Evolutionary conservation across 345 rosid genomes (phyloP).

Genomic region (Raphanus raphanistrum): DNA sequence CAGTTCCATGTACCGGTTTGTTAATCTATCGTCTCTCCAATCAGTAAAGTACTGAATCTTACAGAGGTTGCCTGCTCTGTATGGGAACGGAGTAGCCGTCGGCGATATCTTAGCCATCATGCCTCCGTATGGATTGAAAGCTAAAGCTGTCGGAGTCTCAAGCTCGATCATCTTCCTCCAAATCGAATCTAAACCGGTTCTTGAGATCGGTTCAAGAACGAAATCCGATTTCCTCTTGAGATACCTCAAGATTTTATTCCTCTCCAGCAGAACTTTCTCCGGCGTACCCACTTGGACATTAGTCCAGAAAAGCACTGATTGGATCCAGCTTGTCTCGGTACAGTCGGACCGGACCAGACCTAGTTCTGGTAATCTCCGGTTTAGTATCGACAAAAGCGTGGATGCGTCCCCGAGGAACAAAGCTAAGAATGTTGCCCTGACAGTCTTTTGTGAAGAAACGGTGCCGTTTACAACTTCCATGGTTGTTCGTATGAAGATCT

Average conservation of each 20-base stretch:
- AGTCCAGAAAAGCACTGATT: constrained; percentile 46
- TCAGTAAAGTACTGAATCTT: constrained; percentile 48
- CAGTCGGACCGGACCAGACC: constrained; percentile 50
- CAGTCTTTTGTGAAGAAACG: constrained; percentile 32
- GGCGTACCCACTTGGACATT: constrained; percentile 23
- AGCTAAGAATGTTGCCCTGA: constrained; percentile 42
- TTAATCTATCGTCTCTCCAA: constrained; percentile 51
- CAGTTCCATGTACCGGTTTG: constrained; percentile 30
- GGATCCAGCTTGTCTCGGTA: constrained; percentile 60
- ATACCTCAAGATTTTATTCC: constrained; percentile 29
- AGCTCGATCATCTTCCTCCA: constrained; percentile 51
- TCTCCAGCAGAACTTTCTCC: constrained; percentile 37
- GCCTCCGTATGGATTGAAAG: constrained; percentile 63
- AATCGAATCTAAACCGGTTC: constrained; percentile 41
- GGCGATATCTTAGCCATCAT: constrained; percentile 48
- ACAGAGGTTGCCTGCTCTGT: constrained; percentile 56
- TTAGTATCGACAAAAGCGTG: constrained; percentile 43
- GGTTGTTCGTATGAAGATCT: constrained; percentile 44
- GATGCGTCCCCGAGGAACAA: constrained; percentile 51
- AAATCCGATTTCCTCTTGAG: constrained; percentile 64
- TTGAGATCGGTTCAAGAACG: constrained; percentile 50
- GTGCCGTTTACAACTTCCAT: constrained; percentile 35
- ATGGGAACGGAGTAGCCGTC: constrained; percentile 53
- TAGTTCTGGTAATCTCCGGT: constrained; percentile 49
- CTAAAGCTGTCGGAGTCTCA: constrained; percentile 20